These are phyloP conservation scores for Boechera retrofracta DNA, from an alignment of 345 rosid genomes.

Conservation along the genomic window DNA sequence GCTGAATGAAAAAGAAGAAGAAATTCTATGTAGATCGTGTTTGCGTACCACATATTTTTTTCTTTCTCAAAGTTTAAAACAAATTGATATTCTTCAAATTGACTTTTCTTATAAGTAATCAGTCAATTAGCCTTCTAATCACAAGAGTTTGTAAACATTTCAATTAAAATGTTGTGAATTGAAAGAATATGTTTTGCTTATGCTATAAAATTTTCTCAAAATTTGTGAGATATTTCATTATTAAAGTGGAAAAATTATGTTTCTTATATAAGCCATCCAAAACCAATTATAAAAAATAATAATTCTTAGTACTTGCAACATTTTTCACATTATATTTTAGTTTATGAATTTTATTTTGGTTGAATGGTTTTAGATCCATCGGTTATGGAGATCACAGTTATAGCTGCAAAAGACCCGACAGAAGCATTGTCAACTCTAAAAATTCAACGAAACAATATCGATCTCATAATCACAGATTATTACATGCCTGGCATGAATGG, in stretches of 20 bases:
- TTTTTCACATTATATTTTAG: background rate
- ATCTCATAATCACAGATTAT: conserved; percentile 71
- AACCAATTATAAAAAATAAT: background rate
- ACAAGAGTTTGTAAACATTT: background rate
- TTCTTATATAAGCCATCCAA: background rate
- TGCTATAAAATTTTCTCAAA: background rate
- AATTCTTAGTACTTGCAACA: background rate
- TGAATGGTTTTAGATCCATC: conserved; percentile 38
- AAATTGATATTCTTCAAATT: background rate
- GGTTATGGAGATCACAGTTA: conserved; percentile 44
- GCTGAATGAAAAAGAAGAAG: too few relatives aligned
- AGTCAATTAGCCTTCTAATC: conserved; percentile 12
- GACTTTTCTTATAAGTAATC: background rate
- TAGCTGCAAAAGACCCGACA: conserved; percentile 45
- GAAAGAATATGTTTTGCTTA: background rate
- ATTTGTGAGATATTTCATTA: background rate
- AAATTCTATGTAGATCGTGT: too few relatives aligned
- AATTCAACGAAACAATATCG: conserved; percentile 38
- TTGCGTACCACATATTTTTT: too few relatives aligned
- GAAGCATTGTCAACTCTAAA: conserved; percentile 63
- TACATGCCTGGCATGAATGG: conserved; percentile 83
- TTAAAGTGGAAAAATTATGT: background rate
- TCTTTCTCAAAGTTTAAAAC: background rate
- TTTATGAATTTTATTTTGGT: conserved; percentile 1
- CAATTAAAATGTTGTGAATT: background rate